Base-by-base conservation (phyloP, 163 green algal species). In the Chlorella variabilis region DNA sequence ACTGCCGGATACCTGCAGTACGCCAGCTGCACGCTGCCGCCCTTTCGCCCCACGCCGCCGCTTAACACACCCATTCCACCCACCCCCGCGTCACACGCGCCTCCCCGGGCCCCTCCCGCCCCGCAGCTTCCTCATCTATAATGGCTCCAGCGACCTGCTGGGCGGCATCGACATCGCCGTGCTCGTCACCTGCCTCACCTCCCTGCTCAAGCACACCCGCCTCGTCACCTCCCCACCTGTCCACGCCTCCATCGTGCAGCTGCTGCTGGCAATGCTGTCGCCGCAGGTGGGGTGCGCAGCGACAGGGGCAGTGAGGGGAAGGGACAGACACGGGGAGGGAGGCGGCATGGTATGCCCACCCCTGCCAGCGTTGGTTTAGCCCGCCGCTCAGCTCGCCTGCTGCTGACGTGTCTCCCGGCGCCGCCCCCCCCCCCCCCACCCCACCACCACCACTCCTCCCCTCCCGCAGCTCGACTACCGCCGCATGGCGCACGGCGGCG, bases 251-350 rank as follows among this genome's bases (percentile, higher is more conserved):
- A 85, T 94, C 33, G 87, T 96, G 41, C 83, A 92, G 74, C 88
- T 95, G 82, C 88, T 96, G 84, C 87, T 92, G 62, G 87, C 83
- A 4, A 95, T 96, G 92, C 81, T 96, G 80, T 69, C 77, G 34
- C 83, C 88, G 7, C 85, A 91, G 81, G 59, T 91, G n/a, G 58
- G 45, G 3, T 63, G 58, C 56, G 45, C 45, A 54, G 45, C 11
- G 45, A n/a, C n/a, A 15, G 45, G 11, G 45, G 45, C 45, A 11
- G 11, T 54, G 45, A 54, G 15, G 45, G 45, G 45, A 54, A 54
- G 45, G 45, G 45, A 54, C 11, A 54, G 45, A 54, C 45, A 54
- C 45, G 45, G 11, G 45, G 45, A 7, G 9, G 6, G 5, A 7
- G 5, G n/a, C 29, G 27, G 59, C 59, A 38, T 38, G n/a, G 54